Evolutionary conservation across 2,329 filamentous ascomycete genomes (phyloP).

Genomic region (Penicillium oxalicum): DNA sequence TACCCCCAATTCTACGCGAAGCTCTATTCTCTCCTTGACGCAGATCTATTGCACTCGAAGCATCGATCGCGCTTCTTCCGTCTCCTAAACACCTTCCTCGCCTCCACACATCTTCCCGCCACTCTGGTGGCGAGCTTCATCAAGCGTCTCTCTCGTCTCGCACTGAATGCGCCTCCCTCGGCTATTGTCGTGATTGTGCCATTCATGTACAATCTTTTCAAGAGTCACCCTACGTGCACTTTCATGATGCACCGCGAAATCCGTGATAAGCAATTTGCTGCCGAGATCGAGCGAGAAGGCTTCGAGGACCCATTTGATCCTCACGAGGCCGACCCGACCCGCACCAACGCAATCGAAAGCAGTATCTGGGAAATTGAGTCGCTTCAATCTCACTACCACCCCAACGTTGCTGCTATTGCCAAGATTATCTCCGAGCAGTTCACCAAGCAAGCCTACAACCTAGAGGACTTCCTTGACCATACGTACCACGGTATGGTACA

Average conservation of each 20-base stretch:
- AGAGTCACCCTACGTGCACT: slow-evolving; percentile 80
- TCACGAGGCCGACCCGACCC: slow-evolving; percentile 72
- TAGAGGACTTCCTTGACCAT: slow-evolving; percentile 97
- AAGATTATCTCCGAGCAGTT: slow-evolving; percentile 96
- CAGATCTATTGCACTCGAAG: slow-evolving; percentile 83
- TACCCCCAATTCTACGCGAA: slow-evolving; percentile 93
- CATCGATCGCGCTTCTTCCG: slow-evolving; percentile 92
- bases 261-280: slow-evolving; percentile 53
- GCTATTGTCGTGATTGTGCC: slow-evolving; percentile 85
- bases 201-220: slow-evolving; percentile 92
- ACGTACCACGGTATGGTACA: slow-evolving; percentile 74
- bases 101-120: slow-evolving; percentile 86
- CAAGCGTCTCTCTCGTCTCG: slow-evolving; percentile 79
- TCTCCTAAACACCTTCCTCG: slow-evolving; percentile 81
- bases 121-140: slow-evolving; percentile 90
- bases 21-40: slow-evolving; percentile 85
- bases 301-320: slow-evolving; percentile 72
- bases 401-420: slow-evolving; percentile 88
- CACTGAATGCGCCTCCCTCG: slow-evolving; percentile 81
- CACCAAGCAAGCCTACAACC: slow-evolving; percentile 86
- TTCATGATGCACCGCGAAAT: slow-evolving; percentile 89
- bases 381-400: slow-evolving; percentile 88
- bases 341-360: slow-evolving; percentile 82
- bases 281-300: slow-evolving; percentile 55
- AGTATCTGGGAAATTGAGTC: slow-evolving; percentile 93